Evolutionary conservation across 768 basidiomycete species (phyloP).

Genomic region (Tricholoma hemisulphureum): DNA sequence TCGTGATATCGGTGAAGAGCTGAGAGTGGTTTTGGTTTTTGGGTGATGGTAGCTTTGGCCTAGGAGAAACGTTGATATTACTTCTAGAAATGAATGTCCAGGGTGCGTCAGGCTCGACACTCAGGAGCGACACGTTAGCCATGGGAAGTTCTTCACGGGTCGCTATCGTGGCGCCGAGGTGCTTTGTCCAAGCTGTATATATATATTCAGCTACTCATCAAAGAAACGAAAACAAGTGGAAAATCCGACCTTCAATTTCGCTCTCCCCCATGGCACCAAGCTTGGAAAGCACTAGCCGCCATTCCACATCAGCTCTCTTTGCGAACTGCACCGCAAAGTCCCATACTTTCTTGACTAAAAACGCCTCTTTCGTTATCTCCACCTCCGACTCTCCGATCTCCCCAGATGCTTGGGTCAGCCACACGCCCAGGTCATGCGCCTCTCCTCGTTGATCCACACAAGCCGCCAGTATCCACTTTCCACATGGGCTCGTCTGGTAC

Average conservation of each 20-base stretch:
- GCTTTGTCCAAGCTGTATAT: constrained; percentile 62
- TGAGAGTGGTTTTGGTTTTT: constrained; percentile 17
- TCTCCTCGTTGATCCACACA: constrained; percentile 81
- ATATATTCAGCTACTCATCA: constrained; percentile 1
- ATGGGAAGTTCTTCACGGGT: constrained; percentile 43
- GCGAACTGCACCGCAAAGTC: constrained; percentile 63
- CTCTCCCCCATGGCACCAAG: constrained; percentile 55
- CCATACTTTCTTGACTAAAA: constrained; percentile 65
- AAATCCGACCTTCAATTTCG: constrained; percentile 65
- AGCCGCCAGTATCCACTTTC: constrained; percentile 75
- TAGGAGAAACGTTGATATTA: constrained; percentile 11
- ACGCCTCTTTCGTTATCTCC: constrained; percentile 41
- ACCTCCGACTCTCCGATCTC: constrained; percentile 27
- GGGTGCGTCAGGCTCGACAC: constrained; percentile 55
- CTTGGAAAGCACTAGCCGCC: constrained; percentile 74
- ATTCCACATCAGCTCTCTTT: constrained; percentile 68
- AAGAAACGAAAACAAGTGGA: constrained; percentile 19
- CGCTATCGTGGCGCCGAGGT: constrained; percentile 43
- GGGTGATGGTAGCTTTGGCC: constrained; percentile 28
- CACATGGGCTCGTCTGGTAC: constrained; percentile 62
- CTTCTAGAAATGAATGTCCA: constrained; percentile 54
- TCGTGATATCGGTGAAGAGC: constrained; percentile 45
- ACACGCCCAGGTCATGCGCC: constrained; percentile 64
- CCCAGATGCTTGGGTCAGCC: constrained; percentile 52
- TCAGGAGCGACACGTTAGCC: constrained; percentile 59